Evolutionary conservation across 495 filamentous ascomycete genomes (phyloP).

Genomic region (Hyaloscypha finlandica): DNA sequence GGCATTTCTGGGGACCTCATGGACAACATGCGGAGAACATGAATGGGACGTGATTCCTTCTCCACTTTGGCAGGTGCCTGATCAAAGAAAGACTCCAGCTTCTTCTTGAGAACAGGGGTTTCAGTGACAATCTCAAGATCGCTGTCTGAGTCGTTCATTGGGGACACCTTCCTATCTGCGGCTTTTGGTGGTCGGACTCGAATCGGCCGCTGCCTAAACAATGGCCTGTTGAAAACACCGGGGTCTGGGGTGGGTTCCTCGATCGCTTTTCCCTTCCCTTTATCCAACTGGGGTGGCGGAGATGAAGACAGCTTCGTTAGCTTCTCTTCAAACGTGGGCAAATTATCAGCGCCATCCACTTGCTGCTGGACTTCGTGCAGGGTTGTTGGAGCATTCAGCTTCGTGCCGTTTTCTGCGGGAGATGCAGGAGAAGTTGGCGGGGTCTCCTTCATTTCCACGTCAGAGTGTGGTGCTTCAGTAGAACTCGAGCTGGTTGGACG

Average conservation of each 20-base stretch:
- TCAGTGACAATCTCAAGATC: slow-evolving; percentile 62
- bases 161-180: slow-evolving; percentile 36
- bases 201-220: slow-evolving; percentile 27
- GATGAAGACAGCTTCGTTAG: slow-evolving; percentile 12
- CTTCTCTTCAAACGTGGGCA: slow-evolving; percentile 39
- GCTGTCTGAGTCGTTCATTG: slow-evolving; percentile 58
- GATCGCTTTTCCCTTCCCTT: slow-evolving; percentile 56
- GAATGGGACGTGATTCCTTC: slow-evolving; percentile 65
- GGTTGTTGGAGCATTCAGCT: not conserved
- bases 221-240: slow-evolving; percentile 19
- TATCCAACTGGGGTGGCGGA: slow-evolving; percentile 38
- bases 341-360: slow-evolving; percentile 20
- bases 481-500: slow-evolving; percentile 40
- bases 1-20: slow-evolving; percentile 64
- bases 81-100: slow-evolving; percentile 65
- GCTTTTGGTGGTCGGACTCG: slow-evolving; percentile 28
- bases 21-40: slow-evolving; percentile 70
- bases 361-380: not conserved
- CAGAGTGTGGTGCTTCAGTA: slow-evolving; percentile 40
- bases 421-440: slow-evolving; percentile 53
- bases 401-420: slow-evolving; percentile 33
- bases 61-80: slow-evolving; percentile 58
- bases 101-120: slow-evolving; percentile 25
- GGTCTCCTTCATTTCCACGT: slow-evolving; percentile 49
- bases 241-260: slow-evolving; percentile 28